Base-by-base conservation (phyloP, 2,329 filamentous ascomycete genomes). In the Monosporascus sp. region DNA sequence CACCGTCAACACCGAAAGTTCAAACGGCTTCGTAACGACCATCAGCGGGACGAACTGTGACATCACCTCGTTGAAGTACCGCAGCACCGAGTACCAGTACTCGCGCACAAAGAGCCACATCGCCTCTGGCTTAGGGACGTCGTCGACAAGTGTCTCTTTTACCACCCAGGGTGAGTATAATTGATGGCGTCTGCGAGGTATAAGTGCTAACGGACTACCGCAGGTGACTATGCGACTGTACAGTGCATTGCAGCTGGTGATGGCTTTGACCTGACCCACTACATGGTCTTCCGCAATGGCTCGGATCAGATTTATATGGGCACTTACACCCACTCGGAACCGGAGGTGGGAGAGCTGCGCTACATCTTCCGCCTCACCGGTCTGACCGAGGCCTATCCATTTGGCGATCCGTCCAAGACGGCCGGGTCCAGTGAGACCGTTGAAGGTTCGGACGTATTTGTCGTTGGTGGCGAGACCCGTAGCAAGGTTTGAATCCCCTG, bases 401-500 rank as follows among this genome's bases (percentile, higher is more conserved):
- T 72, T 46, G 72, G 70, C 6, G 66, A 68, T n/a, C 76, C 73
- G 2, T 80, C 78, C 0, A 75, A 70, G 5, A 81, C 76, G 8
- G 69, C 63, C 3, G 73, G 70, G 20, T 74, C 72, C 14, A 72
- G 70, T 6, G 72, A 20, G 20, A 45, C 76, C 1, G 68, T 83
- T 47, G 79, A 82, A 64, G 79, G 66, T 8, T 69, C 65, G 3
- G 74, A 75, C 55, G 72, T 74, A 38, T 84, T 74, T 57, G 52
- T 75, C 9, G 78, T 84, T 9, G 65, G 68, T 45, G 75, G 78
- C n/a, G 70, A 84, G 59, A 84, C 81, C 0, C 75, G 81, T 41
- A 79, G 76, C 69, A 85, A 85, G 48, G 57, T 59, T 15, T 38
- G 50, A n/a, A n/a, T 20, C n/a, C n/a, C 2, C 9, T 3, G 28